Percentiles rank a stretch among this genome's conserved stretches.
Conservation (phyloP, 768 basidiomycete species). For the Sarcodon sp. region DNA sequence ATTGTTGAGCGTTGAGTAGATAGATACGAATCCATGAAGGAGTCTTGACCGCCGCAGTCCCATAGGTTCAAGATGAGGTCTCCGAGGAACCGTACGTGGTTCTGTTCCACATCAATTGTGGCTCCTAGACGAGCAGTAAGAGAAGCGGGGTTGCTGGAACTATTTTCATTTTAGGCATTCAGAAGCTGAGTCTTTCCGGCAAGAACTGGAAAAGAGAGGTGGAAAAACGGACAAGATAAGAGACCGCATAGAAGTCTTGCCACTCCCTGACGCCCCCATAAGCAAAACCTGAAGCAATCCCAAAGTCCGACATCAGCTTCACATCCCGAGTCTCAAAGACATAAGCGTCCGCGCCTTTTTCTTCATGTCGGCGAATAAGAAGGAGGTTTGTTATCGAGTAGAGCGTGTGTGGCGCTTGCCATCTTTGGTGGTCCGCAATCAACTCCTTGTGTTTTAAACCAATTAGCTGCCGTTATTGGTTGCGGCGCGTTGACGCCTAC, state of each 20-base stretch:
- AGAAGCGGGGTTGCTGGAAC: slow-evolving; percentile 90
- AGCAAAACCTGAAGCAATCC: slow-evolving; percentile 60
- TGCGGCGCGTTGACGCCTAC: no score
- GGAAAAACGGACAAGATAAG: slow-evolving; percentile 80
- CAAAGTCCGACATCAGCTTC: neutral
- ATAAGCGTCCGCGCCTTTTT: neutral
- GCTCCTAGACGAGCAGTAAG: slow-evolving; percentile 87
- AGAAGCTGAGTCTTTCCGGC: no score
- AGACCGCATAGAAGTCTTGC: slow-evolving; percentile 96
- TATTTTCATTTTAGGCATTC: slow-evolving; percentile 15
- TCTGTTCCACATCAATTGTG: slow-evolving; percentile 96
- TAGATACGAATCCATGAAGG: slow-evolving; percentile 97
- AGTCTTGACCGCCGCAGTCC: slow-evolving; percentile 98
- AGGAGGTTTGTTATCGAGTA: no score
- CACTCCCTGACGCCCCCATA: slow-evolving; percentile 95
- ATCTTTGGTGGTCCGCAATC: no score
- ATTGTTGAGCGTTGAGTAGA: slow-evolving; percentile 86
- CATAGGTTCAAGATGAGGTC: slow-evolving; percentile 93
- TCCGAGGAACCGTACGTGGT: slow-evolving; percentile 93
- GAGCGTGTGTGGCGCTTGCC: no score
- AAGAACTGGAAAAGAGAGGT: slow-evolving; percentile 1
- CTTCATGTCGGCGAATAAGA: neutral
- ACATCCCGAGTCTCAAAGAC: neutral
- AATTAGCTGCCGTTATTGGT: no score
- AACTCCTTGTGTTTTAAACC: no score